These are phyloP conservation scores for Penicillium sp. DNA, from an alignment of 2,329 filamentous ascomycete genomes.

Conservation along the genomic window DNA sequence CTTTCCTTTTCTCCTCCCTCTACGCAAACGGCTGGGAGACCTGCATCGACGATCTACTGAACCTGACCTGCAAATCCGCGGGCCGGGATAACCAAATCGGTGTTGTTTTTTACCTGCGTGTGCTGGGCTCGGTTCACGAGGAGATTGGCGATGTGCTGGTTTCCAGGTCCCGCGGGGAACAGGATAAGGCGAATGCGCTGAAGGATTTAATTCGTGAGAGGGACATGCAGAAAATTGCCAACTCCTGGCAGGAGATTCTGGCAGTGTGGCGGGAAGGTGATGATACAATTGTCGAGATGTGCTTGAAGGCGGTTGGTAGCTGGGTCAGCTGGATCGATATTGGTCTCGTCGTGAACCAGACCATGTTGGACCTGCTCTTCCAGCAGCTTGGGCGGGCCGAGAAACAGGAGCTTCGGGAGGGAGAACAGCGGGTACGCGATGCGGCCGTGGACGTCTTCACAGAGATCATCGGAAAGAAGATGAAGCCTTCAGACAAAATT, in stretches of 20 bases:
- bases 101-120: constrained; percentile 77
- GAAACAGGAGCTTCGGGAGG: constrained; percentile 53
- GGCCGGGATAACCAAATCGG: constrained; percentile 62
- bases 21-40: constrained; percentile 79
- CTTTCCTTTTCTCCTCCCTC: constrained; percentile 78
- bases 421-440: constrained; percentile 74
- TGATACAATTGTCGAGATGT: constrained; percentile 71
- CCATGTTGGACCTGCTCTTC: constrained; percentile 75
- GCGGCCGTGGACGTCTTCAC: constrained; percentile 90
- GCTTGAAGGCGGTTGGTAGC: constrained; percentile 81
- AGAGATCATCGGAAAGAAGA: constrained; percentile 95
- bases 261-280: constrained; percentile 63
- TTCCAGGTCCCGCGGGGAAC: constrained; percentile 65
- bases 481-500: constrained; percentile 87
- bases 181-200: constrained; percentile 75
- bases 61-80: constrained; percentile 58
- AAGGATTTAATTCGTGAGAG: constrained; percentile 82
- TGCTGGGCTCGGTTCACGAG: constrained; percentile 84
- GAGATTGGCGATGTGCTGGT: constrained; percentile 92
- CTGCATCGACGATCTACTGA: constrained; percentile 84
- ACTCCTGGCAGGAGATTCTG: constrained; percentile 86
- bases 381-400: constrained; percentile 72
- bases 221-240: constrained; percentile 79
- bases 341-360: constrained; percentile 78
- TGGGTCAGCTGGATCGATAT: constrained; percentile 99